Conservation (phyloP, 1,284 basidiomycete species). For the Phellinidium pouzarii region DNA sequence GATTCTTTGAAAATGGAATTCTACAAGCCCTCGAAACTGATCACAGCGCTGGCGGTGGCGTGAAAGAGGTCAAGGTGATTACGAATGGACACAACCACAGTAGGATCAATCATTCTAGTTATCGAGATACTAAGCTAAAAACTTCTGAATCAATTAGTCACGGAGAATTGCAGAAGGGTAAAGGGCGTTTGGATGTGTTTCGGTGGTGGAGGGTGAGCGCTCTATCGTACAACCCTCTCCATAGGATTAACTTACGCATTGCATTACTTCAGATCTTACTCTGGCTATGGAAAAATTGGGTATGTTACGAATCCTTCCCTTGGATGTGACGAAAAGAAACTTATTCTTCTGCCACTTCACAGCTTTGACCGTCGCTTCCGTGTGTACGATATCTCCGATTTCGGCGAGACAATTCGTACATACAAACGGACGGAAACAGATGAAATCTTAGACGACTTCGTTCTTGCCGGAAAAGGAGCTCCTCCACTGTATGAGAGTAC, state of each 20-base stretch:
- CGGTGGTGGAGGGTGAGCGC: constrained; percentile 74
- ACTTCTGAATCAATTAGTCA: constrained; percentile 44
- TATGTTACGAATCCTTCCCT: constrained; percentile 27
- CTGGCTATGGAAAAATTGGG: constrained; percentile 78
- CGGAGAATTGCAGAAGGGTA: constrained; percentile 82
- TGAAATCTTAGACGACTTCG: constrained; percentile 59
- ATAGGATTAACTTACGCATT: constrained; percentile 11
- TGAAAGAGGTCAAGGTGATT: constrained; percentile 73
- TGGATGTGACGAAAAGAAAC: constrained; percentile 10
- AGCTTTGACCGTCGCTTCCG: constrained; percentile 88
- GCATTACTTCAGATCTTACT: constrained; percentile 56
- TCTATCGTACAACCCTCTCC: constrained; percentile 1
- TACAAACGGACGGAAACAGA: constrained; percentile 82
- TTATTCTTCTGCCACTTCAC: background rate
- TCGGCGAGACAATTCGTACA: constrained; percentile 83
- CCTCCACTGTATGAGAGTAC: constrained; percentile 17
- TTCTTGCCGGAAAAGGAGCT: constrained; percentile 42
- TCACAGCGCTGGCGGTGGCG: constrained; percentile 41
- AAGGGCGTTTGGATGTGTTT: constrained; percentile 92
- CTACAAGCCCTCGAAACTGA: constrained; percentile 61
- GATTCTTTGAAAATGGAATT: constrained; percentile 78
- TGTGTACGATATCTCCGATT: constrained; percentile 79
- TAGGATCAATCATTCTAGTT: constrained; percentile 30
- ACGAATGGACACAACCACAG: constrained; percentile 86
- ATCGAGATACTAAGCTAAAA: constrained; percentile 14